phyloP scores from a whole-genome alignment of 495 filamentous ascomycete species.

The Podospora appendiculata region DNA sequence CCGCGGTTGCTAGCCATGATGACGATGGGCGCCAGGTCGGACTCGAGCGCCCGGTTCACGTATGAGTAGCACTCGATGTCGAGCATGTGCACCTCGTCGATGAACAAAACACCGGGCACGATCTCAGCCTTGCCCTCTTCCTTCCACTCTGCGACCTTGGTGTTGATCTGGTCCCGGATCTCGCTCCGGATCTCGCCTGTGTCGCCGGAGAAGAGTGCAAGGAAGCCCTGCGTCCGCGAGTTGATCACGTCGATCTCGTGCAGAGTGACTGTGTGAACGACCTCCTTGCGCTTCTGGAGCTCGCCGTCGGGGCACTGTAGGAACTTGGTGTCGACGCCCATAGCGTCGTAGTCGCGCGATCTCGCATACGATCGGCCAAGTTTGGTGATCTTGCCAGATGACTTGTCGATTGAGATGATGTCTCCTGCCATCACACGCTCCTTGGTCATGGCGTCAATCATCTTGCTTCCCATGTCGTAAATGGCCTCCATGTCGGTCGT shows the following conservation, averaged over 20 bases:
- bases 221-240: conserved; percentile 90
- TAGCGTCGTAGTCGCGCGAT: conserved; percentile 96
- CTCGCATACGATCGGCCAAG: conserved; percentile 87
- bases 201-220: conserved; percentile 93
- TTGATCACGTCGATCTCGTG: conserved; percentile 99
- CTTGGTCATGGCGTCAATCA: conserved; percentile 99
- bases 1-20: conserved; percentile 99
- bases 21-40: conserved; percentile 89
- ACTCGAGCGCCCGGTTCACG: conserved; percentile 93
- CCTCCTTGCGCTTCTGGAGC: conserved; percentile 93
- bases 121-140: conserved; percentile 99
- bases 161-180: conserved; percentile 97
- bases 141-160: conserved; percentile 96
- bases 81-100: conserved; percentile 99
- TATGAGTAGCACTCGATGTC: conserved; percentile 99
- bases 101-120: conserved; percentile 93
- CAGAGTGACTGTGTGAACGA: conserved; percentile 90
- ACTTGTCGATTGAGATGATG: conserved; percentile 96
- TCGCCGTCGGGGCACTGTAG: conserved; percentile 98
- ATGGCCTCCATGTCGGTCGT: conserved; percentile 99
- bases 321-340: conserved; percentile 98
- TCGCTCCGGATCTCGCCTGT: conserved; percentile 97
- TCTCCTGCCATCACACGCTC: conserved; percentile 98
- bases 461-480: conserved; percentile 98
- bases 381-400: conserved; percentile 94